phyloP scores from a whole-genome alignment of 177 flowering plant species.

The Vitis hybrid region DNA sequence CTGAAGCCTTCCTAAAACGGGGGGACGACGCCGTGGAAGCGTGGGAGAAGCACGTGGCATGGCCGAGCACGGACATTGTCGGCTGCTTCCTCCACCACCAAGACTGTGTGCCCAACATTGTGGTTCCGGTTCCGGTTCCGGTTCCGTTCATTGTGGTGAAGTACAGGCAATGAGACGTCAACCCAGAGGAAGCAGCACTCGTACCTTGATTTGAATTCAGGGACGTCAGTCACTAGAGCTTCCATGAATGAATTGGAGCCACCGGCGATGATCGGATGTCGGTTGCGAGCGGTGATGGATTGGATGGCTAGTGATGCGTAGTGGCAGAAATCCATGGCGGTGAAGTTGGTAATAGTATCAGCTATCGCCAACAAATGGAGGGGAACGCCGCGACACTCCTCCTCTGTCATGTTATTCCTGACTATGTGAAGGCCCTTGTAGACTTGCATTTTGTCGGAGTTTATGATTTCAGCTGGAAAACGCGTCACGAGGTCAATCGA shows the following conservation, averaged over 20 bases:
- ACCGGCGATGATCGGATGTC: slow-evolving; percentile 73
- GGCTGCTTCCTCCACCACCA: slow-evolving; percentile 26
- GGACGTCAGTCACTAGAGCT: slow-evolving; percentile 49
- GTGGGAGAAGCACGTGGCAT: slow-evolving; percentile 52
- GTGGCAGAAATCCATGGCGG: slow-evolving; percentile 42
- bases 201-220: slow-evolving; percentile 35
- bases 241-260: slow-evolving; percentile 80
- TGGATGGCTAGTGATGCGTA: slow-evolving; percentile 35
- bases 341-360: slow-evolving; percentile 48
- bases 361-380: slow-evolving; percentile 63
- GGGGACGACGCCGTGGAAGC: slow-evolving; percentile 40
- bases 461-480: slow-evolving; percentile 61
- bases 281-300: slow-evolving; percentile 32
- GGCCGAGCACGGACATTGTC: slow-evolving; percentile 38
- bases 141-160: slow-evolving; percentile 6
- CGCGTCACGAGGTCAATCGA: slow-evolving; percentile 71
- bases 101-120: neutral
- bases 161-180: slow-evolving; percentile 44
- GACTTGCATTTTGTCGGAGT: slow-evolving; percentile 84
- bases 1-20: slow-evolving; percentile 25
- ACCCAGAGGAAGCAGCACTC: slow-evolving; percentile 64
- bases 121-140: neutral
- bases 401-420: slow-evolving; percentile 73
- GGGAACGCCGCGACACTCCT: slow-evolving; percentile 56
- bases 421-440: slow-evolving; percentile 63